Percentiles rank a stretch among this genome's conserved stretches.
Conservation (phyloP, 345 rosid species). For the Adansonia digitata region DNA sequence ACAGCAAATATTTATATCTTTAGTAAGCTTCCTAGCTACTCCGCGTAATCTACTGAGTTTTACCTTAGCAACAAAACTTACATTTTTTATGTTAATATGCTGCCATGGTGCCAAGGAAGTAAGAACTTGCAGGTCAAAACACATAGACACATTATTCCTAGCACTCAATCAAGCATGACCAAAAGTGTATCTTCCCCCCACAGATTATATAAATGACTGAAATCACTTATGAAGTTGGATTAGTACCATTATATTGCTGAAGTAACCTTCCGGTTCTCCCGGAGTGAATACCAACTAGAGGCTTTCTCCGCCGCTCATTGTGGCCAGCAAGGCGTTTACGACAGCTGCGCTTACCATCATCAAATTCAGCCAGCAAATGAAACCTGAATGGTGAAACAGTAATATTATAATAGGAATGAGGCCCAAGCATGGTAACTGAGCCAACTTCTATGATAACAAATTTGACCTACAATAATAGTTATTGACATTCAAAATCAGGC, state of each 20-base stretch:
- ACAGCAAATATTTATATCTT: not conserved
- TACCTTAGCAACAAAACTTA: not conserved
- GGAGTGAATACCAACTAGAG: slow-evolving; percentile 40
- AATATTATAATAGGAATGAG: slow-evolving; percentile 11
- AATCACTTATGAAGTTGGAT: not conserved
- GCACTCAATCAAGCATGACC: not conserved
- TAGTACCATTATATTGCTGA: slow-evolving; percentile 44
- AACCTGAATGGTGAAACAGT: slow-evolving; percentile 51
- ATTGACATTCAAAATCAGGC: not conserved
- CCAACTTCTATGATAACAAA: not conserved
- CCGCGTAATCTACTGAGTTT: not conserved
- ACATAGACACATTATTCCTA: not conserved
- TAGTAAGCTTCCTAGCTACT: not conserved
- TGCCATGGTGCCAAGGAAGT: not conserved
- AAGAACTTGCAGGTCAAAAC: not conserved
- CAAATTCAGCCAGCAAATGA: slow-evolving; percentile 84
- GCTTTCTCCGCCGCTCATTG: slow-evolving; percentile 85
- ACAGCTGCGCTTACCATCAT: slow-evolving; percentile 82
- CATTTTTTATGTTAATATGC: not conserved
- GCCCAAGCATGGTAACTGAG: not conserved
- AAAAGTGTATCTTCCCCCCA: not conserved
- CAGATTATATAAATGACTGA: not conserved
- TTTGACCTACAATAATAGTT: not conserved
- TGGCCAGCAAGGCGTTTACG: slow-evolving; percentile 87
- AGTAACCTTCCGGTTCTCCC: slow-evolving; percentile 45